Base-by-base conservation (phyloP, 495 filamentous ascomycete genomes). In the Penicilliopsis zonata region DNA sequence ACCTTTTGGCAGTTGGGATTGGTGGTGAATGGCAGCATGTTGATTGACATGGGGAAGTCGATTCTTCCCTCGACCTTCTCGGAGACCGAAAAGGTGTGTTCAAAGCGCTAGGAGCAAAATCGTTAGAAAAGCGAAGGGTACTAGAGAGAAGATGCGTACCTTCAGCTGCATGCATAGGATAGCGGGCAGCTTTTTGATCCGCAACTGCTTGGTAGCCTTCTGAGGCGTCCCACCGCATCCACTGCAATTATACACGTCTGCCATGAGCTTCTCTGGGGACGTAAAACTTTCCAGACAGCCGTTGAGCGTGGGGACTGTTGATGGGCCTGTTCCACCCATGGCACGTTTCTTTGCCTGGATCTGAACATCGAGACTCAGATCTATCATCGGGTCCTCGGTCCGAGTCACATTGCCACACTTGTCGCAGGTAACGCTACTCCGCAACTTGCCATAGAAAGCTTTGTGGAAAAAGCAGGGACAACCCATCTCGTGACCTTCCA, bases 111-210 rank as follows among this genome's bases (percentile, higher is more conserved):
- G 17, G 16, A 31, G 3, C 5, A 28, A 28, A 30, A 24, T 24
- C 5, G 21, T 10, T 13, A 30, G 22, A 8, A 15, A 4, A 12
- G 1, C 15, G 20, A 13, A 2, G 10, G 3, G 12, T 19, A 9
- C 18, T 5, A n/a, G 36, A 37, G 9, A 43, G 18, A 36, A 31
- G 24, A 21, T 27, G 17, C 58, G 24, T 55, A 86, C 84, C 74
- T 94, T 94, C 18, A 95, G 63, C 43, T 94, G 86, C 51, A 95
- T 86, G 34, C 81, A 80, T n/a, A 94, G 57, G 14, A 93, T 83
- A 15, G 83, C 82, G 0, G 86, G 85, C 21, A 94, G 61, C 37
- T 72, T 71, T 47, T 78, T 79, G 33, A 95, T 80, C 29, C 72
- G 76, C 18, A 90, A 65, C 40, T 86, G 80, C 52, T 90, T 84